phyloP scores from a whole-genome alignment of 1,284 basidiomycete genomes.

The Dichomitus squalens region DNA sequence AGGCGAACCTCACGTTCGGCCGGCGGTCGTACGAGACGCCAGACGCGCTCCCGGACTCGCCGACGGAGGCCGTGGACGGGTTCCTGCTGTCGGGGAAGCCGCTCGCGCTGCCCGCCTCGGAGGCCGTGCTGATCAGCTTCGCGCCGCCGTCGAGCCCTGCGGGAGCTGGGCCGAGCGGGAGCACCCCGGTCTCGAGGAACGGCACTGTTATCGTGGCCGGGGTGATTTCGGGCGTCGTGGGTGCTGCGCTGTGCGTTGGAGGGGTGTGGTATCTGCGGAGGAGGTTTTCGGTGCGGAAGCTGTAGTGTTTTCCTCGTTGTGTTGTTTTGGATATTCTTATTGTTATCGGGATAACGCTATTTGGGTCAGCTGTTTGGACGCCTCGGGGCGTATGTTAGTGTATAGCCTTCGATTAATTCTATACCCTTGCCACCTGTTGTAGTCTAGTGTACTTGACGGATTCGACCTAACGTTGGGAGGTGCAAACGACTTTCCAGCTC shows the following conservation, averaged over 20 bases:
- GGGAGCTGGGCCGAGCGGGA: neutral
- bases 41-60: conserved; percentile 48
- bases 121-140: conserved; percentile 49
- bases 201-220: neutral
- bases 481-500: no score
- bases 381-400: no score
- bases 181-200: neutral
- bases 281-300: neutral
- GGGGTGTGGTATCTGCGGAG: neutral
- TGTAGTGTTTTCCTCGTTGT: no score
- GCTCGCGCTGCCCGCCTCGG: conserved; percentile 55
- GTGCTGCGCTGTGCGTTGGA: neutral
- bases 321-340: no score
- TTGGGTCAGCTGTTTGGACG: no score
- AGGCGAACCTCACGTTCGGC: conserved; percentile 58
- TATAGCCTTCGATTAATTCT: no score
- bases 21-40: conserved; percentile 66
- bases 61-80: conserved; percentile 36
- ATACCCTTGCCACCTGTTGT: no score
- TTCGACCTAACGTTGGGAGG: no score
- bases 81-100: conserved; percentile 33
- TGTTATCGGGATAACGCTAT: no score
- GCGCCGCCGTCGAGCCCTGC: neutral
- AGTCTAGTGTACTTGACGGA: no score
- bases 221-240: neutral